Base-by-base conservation (phyloP, 768 basidiomycete genomes). In the Rhizopogon sp. region DNA sequence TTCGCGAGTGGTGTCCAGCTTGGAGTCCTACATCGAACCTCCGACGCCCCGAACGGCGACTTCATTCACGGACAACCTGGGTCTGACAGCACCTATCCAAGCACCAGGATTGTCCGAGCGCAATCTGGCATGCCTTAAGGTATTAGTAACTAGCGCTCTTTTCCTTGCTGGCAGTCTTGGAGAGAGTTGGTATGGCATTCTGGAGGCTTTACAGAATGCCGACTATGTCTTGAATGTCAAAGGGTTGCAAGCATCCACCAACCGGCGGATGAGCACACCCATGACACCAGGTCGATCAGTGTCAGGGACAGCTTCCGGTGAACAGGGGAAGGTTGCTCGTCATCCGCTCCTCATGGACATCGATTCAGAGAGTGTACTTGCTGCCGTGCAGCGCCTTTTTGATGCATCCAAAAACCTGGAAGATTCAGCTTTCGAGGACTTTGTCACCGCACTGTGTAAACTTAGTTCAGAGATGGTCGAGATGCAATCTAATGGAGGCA, bases 391-490 rank as follows among this genome's bases (percentile, higher is more conserved):
- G 62, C 78, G 87, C 8, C 72, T 98, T 39, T 96, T 98, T 61
- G 93, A 97, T 55, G 79, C 87, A 0, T 87, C 91, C 8, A 89
- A 87, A 67, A 85, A 85, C 59, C 64, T 98, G 58, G 90, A 94
- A 55, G 93, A 97, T 64, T 62, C 66, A 0, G 89, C 93, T 3
- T 98, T 95, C 72, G 78, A 76, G 45, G 79, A 85, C 59, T 98
- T 98, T 58, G 73, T 84, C 33, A 68, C 66, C 8, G 90, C 95
- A 2, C 69, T 98, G 50, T 95, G 93, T 67, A 85, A 81, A 62
- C 73, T 98, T 25, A 96, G 93, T 64, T 78, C 83, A 9, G 93
- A 94, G 70, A 98, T 98, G 94, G 83, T 98, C 17, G 87, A 88
- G 39, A 87, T 97, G 84, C 87, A 92, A 69, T 81, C 80, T 3